Percentiles rank a stretch among this genome's conserved stretches.
Evolutionary conservation across 306 rosid species (phyloP).

Genomic region (Dalbergia cochinchinensis): DNA sequence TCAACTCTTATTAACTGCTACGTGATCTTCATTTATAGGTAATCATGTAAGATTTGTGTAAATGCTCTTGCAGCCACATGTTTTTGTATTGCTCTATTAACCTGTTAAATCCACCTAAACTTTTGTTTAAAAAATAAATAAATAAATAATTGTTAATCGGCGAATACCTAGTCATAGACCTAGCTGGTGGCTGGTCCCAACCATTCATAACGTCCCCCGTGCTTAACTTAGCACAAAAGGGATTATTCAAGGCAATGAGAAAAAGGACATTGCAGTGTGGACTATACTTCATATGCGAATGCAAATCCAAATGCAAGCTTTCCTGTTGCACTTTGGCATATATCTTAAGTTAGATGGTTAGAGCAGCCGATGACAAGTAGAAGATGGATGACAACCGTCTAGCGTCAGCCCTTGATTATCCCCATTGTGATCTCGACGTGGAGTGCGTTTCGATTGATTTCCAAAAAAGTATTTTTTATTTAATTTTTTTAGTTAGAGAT

Average conservation of each 20-base stretch:
- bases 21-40: no score
- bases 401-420: not conserved
- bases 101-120: no score
- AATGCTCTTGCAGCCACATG: no score
- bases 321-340: not conserved
- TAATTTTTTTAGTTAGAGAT: no score
- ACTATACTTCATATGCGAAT: not conserved
- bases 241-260: not conserved
- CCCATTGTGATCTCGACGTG: not conserved
- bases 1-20: no score
- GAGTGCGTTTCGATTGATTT: no score
- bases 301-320: constrained; percentile 19
- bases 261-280: not conserved
- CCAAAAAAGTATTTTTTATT: no score
- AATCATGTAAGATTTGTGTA: no score
- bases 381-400: no score
- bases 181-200: not conserved
- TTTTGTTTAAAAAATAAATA: no score
- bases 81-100: no score
- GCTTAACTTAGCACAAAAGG: not conserved
- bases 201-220: not conserved
- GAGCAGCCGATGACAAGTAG: not conserved
- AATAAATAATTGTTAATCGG: not conserved
- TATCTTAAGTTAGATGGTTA: not conserved
- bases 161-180: not conserved